Conservation (phyloP, 2,329 filamentous ascomycete genomes). For the Cladosporium halotolerans region DNA sequence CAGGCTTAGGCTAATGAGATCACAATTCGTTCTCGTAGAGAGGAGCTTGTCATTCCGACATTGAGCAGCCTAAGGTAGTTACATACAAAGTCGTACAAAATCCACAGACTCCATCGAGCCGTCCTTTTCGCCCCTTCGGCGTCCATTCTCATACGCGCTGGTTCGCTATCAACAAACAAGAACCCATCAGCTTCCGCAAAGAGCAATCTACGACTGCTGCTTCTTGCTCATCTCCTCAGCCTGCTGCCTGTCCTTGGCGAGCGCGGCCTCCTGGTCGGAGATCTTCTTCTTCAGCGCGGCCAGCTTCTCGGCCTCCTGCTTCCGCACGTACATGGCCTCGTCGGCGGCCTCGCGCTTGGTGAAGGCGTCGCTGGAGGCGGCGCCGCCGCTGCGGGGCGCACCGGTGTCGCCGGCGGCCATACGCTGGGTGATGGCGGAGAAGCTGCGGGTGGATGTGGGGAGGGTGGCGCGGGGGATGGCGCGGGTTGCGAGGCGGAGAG, state of each 20-base stretch:
- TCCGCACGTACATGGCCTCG: constrained; percentile 77
- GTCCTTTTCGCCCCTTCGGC: not conserved
- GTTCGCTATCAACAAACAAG: not conserved
- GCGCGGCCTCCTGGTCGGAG: constrained; percentile 22
- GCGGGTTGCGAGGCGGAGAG: constrained; percentile 13
- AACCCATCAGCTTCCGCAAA: too few relatives aligned
- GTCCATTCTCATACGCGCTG: not conserved
- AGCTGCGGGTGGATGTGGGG: constrained; percentile 30
- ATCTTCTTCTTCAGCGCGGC: constrained; percentile 32
- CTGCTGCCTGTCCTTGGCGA: constrained; percentile 28
- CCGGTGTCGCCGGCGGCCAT: constrained; percentile 42
- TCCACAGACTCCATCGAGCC: not conserved
- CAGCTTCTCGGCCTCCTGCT: constrained; percentile 82
- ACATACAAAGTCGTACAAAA: not conserved
- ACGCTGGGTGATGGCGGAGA: constrained; percentile 37
- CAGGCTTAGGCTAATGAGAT: too few relatives aligned
- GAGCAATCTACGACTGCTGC: constrained; percentile 5
- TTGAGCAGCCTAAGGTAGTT: not conserved
- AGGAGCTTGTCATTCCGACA: not conserved
- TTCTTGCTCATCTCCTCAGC: constrained; percentile 18
- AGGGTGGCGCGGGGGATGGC: constrained; percentile 29
- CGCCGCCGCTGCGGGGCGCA: constrained; percentile 35
- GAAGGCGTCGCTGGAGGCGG: constrained; percentile 70
- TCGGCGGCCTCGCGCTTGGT: constrained; percentile 81
- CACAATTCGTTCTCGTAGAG: not conserved